Conservation (phyloP, 2,329 filamentous ascomycete species). For the Colletotrichum filicis region DNA sequence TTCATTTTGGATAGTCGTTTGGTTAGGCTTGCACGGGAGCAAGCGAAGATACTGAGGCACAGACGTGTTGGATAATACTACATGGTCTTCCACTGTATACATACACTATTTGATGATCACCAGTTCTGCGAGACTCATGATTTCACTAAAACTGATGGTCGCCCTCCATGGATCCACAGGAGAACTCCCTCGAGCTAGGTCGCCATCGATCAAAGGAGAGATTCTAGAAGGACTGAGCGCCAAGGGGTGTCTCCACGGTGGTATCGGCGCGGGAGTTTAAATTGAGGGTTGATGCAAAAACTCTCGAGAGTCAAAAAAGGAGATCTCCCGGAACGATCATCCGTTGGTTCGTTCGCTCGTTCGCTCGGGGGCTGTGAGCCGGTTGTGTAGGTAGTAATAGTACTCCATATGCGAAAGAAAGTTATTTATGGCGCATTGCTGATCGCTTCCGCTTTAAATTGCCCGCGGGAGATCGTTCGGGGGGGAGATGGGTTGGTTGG, state of each 20-base stretch:
- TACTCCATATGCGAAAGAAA: neutral
- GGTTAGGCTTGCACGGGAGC: neutral
- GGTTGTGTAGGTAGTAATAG: neutral
- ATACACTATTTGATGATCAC: neutral
- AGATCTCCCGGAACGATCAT: conserved; percentile 26
- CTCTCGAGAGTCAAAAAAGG: conserved; percentile 5
- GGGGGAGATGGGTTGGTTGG: too few species aligned
- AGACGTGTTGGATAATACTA: conserved; percentile 6
- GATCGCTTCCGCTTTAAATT: conserved; percentile 31
- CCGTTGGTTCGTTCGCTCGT: neutral
- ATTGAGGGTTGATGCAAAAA: neutral
- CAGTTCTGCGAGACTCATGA: neutral
- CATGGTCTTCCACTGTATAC: neutral
- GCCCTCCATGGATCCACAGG: neutral
- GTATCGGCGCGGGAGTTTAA: neutral
- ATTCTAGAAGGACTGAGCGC: neutral
- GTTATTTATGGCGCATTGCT: conserved; percentile 31
- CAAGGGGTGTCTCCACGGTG: neutral
- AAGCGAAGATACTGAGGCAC: neutral
- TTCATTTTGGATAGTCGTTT: neutral
- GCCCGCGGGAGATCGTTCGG: conserved; percentile 12
- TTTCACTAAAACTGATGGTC: neutral
- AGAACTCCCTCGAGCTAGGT: neutral
- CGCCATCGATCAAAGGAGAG: neutral
- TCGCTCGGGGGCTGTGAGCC: conserved; percentile 1